Conservation (phyloP, 305 asterid genomes). For the Solanum hybrid region DNA sequence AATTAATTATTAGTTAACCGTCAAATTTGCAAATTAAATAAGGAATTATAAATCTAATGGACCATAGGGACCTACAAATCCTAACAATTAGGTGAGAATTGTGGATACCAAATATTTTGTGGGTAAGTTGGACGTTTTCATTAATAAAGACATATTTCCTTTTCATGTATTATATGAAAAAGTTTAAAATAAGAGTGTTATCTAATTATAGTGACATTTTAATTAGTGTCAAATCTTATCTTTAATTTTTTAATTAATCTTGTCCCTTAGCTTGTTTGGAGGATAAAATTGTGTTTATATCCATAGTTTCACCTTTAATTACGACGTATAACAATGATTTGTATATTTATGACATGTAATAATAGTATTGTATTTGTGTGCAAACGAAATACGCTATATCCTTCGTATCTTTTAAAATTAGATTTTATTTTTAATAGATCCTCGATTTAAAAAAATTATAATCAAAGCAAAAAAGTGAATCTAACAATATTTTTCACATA, state of each 20-base stretch:
- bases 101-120: background rate
- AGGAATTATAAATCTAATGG: background rate
- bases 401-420: too few species aligned
- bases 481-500: background rate
- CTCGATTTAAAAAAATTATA: too few species aligned
- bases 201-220: background rate
- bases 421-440: too few species aligned
- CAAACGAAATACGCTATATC: background rate
- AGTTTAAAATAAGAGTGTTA: background rate
- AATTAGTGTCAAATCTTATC: background rate
- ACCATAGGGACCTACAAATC: background rate
- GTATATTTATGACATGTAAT: background rate
- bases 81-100: background rate
- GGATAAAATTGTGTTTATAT: background rate
- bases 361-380: background rate
- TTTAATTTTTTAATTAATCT: background rate
- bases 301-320: background rate
- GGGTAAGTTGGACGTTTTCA: background rate
- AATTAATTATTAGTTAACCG: background rate
- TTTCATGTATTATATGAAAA: background rate
- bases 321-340: background rate
- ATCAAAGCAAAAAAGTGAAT: too few species aligned
- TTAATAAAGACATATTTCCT: background rate
- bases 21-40: background rate
- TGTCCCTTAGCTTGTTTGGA: background rate